A percentile compares a stretch with the other conserved stretches of the same genome.
phyloP scores from a whole-genome alignment of 2,329 filamentous ascomycete species.

The Scortechinia acanthostroma region DNA sequence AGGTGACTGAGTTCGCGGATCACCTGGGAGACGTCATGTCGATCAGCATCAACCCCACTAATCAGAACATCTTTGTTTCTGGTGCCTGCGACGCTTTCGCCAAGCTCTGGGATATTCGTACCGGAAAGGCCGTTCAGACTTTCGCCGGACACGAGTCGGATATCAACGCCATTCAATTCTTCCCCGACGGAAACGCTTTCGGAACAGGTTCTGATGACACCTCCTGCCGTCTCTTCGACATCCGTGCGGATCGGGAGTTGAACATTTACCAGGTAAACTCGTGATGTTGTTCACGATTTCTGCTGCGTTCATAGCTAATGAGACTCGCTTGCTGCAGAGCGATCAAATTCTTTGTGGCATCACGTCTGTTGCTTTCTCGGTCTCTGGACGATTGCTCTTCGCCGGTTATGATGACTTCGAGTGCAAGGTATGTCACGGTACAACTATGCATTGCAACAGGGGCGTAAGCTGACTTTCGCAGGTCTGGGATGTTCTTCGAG shows the following conservation, averaged over 20 bases:
- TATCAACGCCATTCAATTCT: conserved; percentile 99
- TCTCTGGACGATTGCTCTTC: conserved; percentile 89
- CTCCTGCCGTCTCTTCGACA: conserved; percentile 94
- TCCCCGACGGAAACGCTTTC: conserved; percentile 96
- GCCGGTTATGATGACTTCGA: conserved; percentile 98
- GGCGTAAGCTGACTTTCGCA: conserved; percentile 24
- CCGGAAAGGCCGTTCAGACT: conserved; percentile 95
- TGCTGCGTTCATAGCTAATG: conserved; percentile 8
- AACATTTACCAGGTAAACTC: conserved; percentile 61
- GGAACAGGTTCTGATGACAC: conserved; percentile 97
- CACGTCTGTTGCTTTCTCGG: conserved; percentile 94
- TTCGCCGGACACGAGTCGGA: conserved; percentile 98
- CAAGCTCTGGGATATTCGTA: conserved; percentile 97
- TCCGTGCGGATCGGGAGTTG: conserved; percentile 79
- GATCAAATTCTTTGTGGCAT: conserved; percentile 96
- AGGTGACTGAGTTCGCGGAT: conserved; percentile 96
- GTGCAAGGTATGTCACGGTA: conserved; percentile 83
- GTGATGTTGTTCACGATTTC: background rate
- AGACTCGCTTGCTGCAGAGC: conserved; percentile 47
- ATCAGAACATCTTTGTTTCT: conserved; percentile 99
- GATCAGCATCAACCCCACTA: conserved; percentile 97
- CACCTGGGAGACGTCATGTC: conserved; percentile 99
- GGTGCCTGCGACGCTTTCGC: conserved; percentile 97
- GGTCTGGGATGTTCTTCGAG: conserved; percentile 97
- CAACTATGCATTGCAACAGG: background rate